Base-by-base conservation (phyloP, 169 alveolate genomes). In the Plasmodium sp. region DNA sequence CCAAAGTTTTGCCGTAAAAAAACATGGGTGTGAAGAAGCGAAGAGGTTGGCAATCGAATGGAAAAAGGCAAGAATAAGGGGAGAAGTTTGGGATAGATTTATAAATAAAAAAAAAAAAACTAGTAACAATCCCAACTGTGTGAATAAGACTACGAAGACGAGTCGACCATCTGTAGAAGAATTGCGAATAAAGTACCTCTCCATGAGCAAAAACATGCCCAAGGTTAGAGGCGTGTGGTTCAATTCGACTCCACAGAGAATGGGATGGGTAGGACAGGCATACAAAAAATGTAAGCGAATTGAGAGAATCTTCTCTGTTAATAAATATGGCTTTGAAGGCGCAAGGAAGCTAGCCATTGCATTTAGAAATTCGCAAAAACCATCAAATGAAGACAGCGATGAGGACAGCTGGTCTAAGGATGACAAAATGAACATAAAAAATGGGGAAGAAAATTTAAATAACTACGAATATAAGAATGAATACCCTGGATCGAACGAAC, bases 221-320 rank as follows among this genome's bases (percentile, higher is more conserved):
- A 96, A 96, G 81, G 97, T 96, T 58, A 71, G 98, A 75, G 98
- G 98, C 0, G 98, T 96, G 62, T 96, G 98, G 98, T 96, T 96
- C 82, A 96, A 96, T 93, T 96, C 98, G n/a, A 95, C 98, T 14
- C 96, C 96, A 54, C 94, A 96, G 43, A 96, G 98, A 56, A 96
- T 96, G 98, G 98, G 98, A 33, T 96, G 98, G 98, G 98, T 96
- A 12, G 98, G 98, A 22, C 98, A 96, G 95, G 98, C 98, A 10
- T 96, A 96, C 92, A 96, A 96, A 92, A 96, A 96, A 84, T 96
- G 98, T 94, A 96, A 96, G 75, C 93, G 98, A 71, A 96, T 96
- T 43, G 98, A 96, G 83, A 96, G 96, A 94, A 96, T 96, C 36
- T 96, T 96, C 81, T 96, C 98, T 33, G 95, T 96, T 74, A 95